Conservation (phyloP, 2,329 filamentous ascomycete genomes). For the Sporothrix sp. region DNA sequence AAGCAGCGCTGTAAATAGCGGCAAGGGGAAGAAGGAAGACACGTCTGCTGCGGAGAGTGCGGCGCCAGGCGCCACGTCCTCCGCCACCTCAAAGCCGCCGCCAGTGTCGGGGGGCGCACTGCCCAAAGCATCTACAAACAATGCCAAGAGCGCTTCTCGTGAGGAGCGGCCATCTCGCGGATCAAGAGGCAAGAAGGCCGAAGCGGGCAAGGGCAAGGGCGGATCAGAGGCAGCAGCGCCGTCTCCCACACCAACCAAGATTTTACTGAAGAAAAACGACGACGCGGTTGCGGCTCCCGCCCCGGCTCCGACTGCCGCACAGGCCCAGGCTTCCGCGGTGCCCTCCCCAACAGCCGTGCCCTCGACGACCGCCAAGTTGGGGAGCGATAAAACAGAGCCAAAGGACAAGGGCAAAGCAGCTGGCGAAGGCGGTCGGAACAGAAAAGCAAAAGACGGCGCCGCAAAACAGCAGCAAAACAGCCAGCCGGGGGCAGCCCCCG, state of each 20-base stretch:
- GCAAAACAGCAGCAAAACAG: background rate
- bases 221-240: background rate
- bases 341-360: background rate
- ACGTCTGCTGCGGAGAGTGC: background rate
- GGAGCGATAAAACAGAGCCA: background rate
- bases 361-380: background rate
- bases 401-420: slow-evolving; percentile 6
- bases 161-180: slow-evolving; percentile 14
- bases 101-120: too few relatives aligned
- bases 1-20: background rate
- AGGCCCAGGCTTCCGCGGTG: background rate
- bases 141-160: slow-evolving; percentile 3
- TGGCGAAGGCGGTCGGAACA: background rate
- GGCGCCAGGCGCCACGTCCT: background rate
- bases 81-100: background rate
- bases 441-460: background rate
- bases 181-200: slow-evolving; percentile 18
- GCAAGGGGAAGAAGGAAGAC: background rate
- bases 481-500: background rate
- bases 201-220: slow-evolving; percentile 12
- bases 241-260: slow-evolving; percentile 21
- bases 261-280: slow-evolving; percentile 33
- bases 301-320: slow-evolving; percentile 17
- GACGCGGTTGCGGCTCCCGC: slow-evolving; percentile 19
- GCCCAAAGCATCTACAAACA: too few relatives aligned